Evolutionary conservation across 148 eudicot genomes (phyloP).

Genomic region (Pouteria glomerata): DNA sequence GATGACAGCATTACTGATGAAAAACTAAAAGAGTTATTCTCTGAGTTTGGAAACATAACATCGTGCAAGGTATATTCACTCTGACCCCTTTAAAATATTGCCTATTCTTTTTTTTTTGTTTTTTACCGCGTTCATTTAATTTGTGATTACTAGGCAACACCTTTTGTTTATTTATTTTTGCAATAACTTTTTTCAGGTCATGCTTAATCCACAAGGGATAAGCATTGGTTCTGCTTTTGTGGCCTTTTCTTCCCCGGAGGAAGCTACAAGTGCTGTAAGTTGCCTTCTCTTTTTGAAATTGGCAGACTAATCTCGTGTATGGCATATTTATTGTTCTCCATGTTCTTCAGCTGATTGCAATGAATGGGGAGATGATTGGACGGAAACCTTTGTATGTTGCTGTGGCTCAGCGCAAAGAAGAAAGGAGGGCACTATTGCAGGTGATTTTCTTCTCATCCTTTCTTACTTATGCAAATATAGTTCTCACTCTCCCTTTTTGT

Average conservation of each 20-base stretch:
- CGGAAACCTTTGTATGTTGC: conserved; percentile 22
- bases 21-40: conserved; percentile 46
- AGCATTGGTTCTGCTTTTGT: conserved; percentile 72
- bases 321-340: background rate
- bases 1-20: conserved; percentile 49
- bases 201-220: conserved; percentile 45
- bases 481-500: too few relatives aligned
- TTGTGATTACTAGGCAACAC: background rate
- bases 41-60: conserved; percentile 53
- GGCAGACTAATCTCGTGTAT: too few relatives aligned
- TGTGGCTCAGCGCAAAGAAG: conserved; percentile 25
- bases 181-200: conserved; percentile 27
- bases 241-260: conserved; percentile 58
- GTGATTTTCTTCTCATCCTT: conserved; percentile 14
- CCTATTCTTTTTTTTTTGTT: background rate
- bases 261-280: conserved; percentile 62
- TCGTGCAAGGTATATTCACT: conserved; percentile 59
- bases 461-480: too few relatives aligned
- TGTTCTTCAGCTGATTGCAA: conserved; percentile 13
- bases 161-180: background rate
- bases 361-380: conserved; percentile 23
- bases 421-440: conserved; percentile 20
- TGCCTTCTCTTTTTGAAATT: background rate
- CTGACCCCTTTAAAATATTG: too few relatives aligned
- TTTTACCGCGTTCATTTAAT: too few relatives aligned